A percentile compares a stretch with the other conserved stretches of the same genome.
These are phyloP conservation scores for Fusarium poae DNA, from an alignment of 2,329 filamentous ascomycete species.

Conservation along the genomic window DNA sequence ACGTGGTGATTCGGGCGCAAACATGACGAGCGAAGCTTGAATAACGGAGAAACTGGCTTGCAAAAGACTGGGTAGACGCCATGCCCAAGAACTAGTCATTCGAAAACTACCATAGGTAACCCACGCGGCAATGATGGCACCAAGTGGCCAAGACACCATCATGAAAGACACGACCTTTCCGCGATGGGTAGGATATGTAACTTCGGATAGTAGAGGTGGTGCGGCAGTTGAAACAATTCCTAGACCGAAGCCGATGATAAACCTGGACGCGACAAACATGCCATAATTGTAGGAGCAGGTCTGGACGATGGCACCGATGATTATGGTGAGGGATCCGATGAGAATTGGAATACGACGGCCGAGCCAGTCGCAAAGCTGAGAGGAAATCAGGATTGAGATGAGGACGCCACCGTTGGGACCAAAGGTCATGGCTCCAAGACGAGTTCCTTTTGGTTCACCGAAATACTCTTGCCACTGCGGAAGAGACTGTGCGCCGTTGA, in stretches of 20 bases:
- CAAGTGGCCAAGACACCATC: conserved; percentile 40
- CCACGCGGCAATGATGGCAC: conserved; percentile 45
- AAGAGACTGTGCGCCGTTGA: conserved; percentile 53
- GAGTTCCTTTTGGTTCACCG: conserved; percentile 46
- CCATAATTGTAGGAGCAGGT: conserved; percentile 49
- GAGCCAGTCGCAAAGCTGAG: conserved; percentile 48
- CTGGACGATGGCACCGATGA: conserved; percentile 50
- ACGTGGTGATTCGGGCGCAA: conserved; percentile 40
- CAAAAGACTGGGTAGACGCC: conserved; percentile 63
- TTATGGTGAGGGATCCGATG: conserved; percentile 48
- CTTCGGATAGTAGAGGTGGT: conserved; percentile 53
- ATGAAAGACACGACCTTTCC: conserved; percentile 51
- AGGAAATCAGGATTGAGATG: conserved; percentile 45
- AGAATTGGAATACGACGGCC: conserved; percentile 49
- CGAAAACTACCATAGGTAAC: conserved; percentile 58
- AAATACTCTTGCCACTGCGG: conserved; percentile 51
- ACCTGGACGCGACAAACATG: conserved; percentile 54
- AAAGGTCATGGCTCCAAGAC: conserved; percentile 51
- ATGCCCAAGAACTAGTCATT: conserved; percentile 59
- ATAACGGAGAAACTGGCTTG: conserved; percentile 54
- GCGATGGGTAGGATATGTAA: conserved; percentile 55
- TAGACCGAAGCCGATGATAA: conserved; percentile 59
- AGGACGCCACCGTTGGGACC: conserved; percentile 44
- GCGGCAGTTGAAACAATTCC: conserved; percentile 50
- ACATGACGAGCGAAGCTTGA: conserved; percentile 25